phyloP scores from a whole-genome alignment of 805 yeast genomes.

The Candida orba region DNA sequence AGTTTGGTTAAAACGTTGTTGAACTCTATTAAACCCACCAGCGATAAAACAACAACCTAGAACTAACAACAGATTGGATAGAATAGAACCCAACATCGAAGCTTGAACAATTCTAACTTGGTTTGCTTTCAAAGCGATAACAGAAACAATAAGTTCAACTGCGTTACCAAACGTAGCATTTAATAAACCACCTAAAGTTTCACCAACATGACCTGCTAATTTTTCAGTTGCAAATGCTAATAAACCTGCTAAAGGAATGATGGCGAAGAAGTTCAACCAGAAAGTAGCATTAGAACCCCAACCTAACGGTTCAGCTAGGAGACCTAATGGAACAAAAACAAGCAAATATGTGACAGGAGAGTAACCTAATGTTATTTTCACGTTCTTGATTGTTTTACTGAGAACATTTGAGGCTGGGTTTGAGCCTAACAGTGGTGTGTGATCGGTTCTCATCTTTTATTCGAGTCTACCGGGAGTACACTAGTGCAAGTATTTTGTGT shows the following conservation, averaged over 20 bases:
- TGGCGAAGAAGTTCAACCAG: slow-evolving; percentile 76
- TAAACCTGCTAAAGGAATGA: slow-evolving; percentile 86
- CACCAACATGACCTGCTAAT: slow-evolving; percentile 79
- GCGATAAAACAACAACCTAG: slow-evolving; percentile 93
- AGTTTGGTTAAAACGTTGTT: slow-evolving; percentile 88
- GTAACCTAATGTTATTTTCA: slow-evolving; percentile 33
- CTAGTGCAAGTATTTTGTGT: too few species aligned
- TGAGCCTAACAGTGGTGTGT: slow-evolving; percentile 9
- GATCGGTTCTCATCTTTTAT: background rate
- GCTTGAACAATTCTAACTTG: slow-evolving; percentile 95
- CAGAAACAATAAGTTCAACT: slow-evolving; percentile 89
- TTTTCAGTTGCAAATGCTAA: slow-evolving; percentile 93
- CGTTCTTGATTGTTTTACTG: slow-evolving; percentile 17
- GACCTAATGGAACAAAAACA: slow-evolving; percentile 84
- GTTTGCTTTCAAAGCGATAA: slow-evolving; percentile 78
- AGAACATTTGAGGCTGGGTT: slow-evolving; percentile 1
- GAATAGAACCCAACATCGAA: slow-evolving; percentile 90
- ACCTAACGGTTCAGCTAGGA: slow-evolving; percentile 56
- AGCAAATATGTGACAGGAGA: slow-evolving; percentile 73
- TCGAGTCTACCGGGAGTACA: too few species aligned
- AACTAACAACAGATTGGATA: slow-evolving; percentile 82
- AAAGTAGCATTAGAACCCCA: slow-evolving; percentile 54
- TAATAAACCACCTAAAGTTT: slow-evolving; percentile 86
- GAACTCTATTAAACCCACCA: slow-evolving; percentile 83
- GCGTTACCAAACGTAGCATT: slow-evolving; percentile 98